A percentile compares a stretch with the other conserved stretches of the same genome.
Conservation (phyloP, 140 eudicot genomes). For the Stevia rebaudiana region DNA sequence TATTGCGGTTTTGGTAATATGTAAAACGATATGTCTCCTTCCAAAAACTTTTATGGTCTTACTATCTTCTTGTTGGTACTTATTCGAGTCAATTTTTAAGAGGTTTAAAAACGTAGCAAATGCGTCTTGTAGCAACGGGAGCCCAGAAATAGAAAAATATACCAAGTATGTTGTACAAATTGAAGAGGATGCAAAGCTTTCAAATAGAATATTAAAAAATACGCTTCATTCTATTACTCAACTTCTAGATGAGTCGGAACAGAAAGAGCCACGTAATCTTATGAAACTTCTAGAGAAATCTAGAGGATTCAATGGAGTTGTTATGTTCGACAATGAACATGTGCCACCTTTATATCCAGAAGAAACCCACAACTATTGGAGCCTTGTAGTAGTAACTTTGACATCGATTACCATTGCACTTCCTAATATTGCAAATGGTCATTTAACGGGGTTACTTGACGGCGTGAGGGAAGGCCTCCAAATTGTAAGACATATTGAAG, state of each 20-base stretch:
- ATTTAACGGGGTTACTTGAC: neutral
- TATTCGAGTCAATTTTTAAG: neutral
- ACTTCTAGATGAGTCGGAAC: neutral
- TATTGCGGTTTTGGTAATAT: neutral
- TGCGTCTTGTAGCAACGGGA: neutral
- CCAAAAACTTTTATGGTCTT: neutral
- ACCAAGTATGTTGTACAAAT: neutral
- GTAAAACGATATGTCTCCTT: neutral
- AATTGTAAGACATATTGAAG: slow-evolving; percentile 13
- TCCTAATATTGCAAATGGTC: neutral
- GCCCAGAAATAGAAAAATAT: neutral
- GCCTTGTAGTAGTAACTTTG: slow-evolving; percentile 2
- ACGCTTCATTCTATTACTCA: slow-evolving; percentile 6
- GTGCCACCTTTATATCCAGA: neutral
- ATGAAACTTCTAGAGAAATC: slow-evolving; percentile 1
- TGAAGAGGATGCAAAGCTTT: slow-evolving; percentile 8
- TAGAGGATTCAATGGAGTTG: neutral
- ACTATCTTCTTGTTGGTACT: neutral
- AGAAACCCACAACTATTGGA: neutral
- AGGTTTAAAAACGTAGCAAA: neutral
- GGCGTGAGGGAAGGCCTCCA: slow-evolving; percentile 6
- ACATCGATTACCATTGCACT: slow-evolving; percentile 7
- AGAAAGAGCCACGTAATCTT: slow-evolving; percentile 1
- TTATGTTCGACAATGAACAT: neutral
- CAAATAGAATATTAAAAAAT: slow-evolving; percentile 8